Evolutionary conservation across 2,329 filamentous ascomycete species (phyloP).

Genomic region (Immersiporthe knoxdaviesiana): DNA sequence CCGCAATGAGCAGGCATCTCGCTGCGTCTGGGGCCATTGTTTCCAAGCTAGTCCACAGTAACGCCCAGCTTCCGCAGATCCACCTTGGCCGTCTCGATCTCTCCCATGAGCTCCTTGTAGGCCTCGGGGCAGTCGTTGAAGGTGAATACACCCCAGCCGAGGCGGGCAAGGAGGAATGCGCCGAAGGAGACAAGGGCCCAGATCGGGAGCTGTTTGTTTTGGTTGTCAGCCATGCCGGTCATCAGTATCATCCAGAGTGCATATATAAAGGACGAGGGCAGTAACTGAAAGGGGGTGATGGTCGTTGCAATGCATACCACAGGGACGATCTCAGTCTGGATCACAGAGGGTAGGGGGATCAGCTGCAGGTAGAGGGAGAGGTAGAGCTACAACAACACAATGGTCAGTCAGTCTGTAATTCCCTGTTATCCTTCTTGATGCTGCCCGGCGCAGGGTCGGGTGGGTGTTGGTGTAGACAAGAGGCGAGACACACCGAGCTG

Average conservation of each 20-base stretch:
- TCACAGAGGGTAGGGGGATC: conserved; percentile 73
- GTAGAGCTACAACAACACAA: conserved; percentile 70
- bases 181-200: conserved; percentile 91
- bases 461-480: conserved; percentile 19
- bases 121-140: conserved; percentile 96
- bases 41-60: conserved; percentile 67
- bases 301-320: conserved; percentile 63
- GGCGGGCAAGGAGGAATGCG: conserved; percentile 86
- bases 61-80: conserved; percentile 77
- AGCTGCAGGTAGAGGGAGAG: conserved; percentile 83
- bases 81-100: conserved; percentile 77
- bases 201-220: conserved; percentile 69
- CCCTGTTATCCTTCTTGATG: conserved; percentile 13
- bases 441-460: not conserved
- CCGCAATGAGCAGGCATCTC: not conserved
- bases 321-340: conserved; percentile 86
- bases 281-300: not conserved
- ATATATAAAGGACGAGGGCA: not conserved
- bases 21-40: not conserved
- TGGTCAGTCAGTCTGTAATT: conserved; percentile 24
- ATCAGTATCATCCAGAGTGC: not conserved
- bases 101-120: conserved; percentile 82
- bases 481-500: conserved; percentile 73
- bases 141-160: conserved; percentile 89
- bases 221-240: not conserved